These are phyloP conservation scores for Aspergillus vadensis DNA, from an alignment of 2,329 filamentous ascomycete species.

Conservation along the genomic window DNA sequence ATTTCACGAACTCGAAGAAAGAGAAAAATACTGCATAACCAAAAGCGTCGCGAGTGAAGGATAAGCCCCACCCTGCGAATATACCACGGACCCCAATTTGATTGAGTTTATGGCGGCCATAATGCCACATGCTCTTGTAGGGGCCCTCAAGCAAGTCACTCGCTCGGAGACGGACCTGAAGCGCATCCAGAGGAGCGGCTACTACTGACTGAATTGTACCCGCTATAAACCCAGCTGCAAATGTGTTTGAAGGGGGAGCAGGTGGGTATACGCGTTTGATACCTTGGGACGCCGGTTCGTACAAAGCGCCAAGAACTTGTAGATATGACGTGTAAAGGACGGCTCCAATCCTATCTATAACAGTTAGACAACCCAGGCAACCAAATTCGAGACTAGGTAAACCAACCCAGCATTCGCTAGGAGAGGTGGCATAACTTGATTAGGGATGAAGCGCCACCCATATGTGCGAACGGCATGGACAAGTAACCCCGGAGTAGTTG, in stretches of 20 bases:
- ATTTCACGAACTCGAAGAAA: conserved; percentile 65
- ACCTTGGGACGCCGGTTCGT: conserved; percentile 59
- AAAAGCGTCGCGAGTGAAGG: conserved; percentile 61
- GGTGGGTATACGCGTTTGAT: conserved; percentile 63
- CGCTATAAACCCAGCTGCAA: conserved; percentile 61
- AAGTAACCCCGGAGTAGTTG: conserved; percentile 62
- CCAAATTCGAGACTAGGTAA: background rate
- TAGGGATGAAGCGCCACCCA: conserved; percentile 65
- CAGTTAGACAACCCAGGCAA: conserved; percentile 2
- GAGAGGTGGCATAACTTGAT: conserved; percentile 64
- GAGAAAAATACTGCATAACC: conserved; percentile 65
- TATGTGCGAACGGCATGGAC: conserved; percentile 63
- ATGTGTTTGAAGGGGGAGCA: conserved; percentile 55
- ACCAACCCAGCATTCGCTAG: conserved; percentile 62
- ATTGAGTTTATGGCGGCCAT: conserved; percentile 58
- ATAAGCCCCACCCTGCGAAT: conserved; percentile 64
- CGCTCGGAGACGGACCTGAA: conserved; percentile 63
- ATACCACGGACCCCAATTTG: conserved; percentile 63
- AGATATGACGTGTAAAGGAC: conserved; percentile 66
- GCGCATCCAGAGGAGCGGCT: conserved; percentile 64
- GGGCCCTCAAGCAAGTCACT: conserved; percentile 61
- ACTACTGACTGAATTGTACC: conserved; percentile 63
- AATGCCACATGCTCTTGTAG: conserved; percentile 66
- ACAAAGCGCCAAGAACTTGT: conserved; percentile 58
- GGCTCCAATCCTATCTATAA: conserved; percentile 54